Evolutionary conservation across 148 eudicot species (phyloP).

Genomic region (Vaccinium myrtillus): DNA sequence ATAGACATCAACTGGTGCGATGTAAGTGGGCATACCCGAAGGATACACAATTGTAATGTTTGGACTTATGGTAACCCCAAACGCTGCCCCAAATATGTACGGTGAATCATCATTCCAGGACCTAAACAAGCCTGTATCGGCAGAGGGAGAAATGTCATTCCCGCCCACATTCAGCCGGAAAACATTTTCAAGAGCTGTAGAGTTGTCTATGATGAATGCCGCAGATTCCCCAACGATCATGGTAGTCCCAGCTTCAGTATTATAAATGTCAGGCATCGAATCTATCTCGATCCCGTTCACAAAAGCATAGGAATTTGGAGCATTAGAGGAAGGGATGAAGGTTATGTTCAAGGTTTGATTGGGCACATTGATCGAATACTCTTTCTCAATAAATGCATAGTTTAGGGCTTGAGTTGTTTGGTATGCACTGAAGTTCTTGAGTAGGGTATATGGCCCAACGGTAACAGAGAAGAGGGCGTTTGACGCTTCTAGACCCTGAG

Average conservation of each 20-base stretch:
- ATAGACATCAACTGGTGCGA: constrained; percentile 76
- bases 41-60: constrained; percentile 47
- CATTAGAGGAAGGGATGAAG: constrained; percentile 53
- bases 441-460: constrained; percentile 53
- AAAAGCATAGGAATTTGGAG: constrained; percentile 64
- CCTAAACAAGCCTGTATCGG: constrained; percentile 80
- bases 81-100: constrained; percentile 62
- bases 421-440: constrained; percentile 82
- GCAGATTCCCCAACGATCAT: constrained; percentile 41
- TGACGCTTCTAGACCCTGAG: constrained; percentile 41
- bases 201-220: constrained; percentile 41
- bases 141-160: constrained; percentile 60
- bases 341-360: constrained; percentile 47
- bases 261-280: constrained; percentile 76
- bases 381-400: constrained; percentile 57
- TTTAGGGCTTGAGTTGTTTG: constrained; percentile 68
- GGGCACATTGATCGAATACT: constrained; percentile 60
- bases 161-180: constrained; percentile 89
- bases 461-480: constrained; percentile 63
- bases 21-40: constrained; percentile 35
- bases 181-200: constrained; percentile 69
- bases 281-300: constrained; percentile 88
- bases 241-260: constrained; percentile 21
- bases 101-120: constrained; percentile 70
- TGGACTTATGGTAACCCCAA: constrained; percentile 49